Evolutionary conservation across 805 yeast species (phyloP).

Genomic region (Yarrowia hollandica): DNA sequence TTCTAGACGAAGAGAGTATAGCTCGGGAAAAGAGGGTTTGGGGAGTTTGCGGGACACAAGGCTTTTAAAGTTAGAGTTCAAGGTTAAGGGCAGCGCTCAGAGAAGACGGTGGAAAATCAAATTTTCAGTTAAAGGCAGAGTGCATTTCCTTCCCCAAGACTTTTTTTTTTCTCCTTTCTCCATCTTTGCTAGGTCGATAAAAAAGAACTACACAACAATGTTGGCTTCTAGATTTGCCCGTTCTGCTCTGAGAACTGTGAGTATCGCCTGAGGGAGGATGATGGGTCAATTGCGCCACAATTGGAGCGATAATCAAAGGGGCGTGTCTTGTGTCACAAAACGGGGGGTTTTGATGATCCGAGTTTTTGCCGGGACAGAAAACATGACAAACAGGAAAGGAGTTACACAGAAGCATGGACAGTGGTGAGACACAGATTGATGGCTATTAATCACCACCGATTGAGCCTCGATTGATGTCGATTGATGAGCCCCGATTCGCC

Average conservation of each 20-base stretch:
- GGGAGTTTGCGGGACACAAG: constrained; percentile 4
- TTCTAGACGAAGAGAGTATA: constrained; percentile 7
- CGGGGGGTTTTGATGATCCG: not conserved
- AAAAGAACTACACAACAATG: constrained; percentile 36
- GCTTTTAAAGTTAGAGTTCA: not conserved
- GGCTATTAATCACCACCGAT: too few relatives aligned
- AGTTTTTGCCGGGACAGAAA: not conserved
- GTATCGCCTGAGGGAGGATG: constrained; percentile 24
- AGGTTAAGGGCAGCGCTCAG: constrained; percentile 26
- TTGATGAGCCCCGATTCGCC: too few relatives aligned
- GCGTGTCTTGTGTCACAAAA: too few relatives aligned
- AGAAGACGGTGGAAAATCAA: constrained; percentile 29
- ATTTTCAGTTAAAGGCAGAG: constrained; percentile 31
- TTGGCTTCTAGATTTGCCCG: constrained; percentile 47
- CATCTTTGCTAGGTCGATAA: constrained; percentile 30
- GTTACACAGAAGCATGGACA: not conserved
- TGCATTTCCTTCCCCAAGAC: constrained; percentile 27
- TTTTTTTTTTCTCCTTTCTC: constrained; percentile 1
- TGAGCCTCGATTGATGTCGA: too few relatives aligned
- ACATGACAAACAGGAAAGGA: not conserved
- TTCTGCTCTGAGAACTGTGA: constrained; percentile 39
- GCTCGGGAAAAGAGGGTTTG: not conserved
- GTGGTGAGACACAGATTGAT: too few relatives aligned
- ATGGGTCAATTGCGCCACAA: not conserved
- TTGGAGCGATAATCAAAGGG: too few relatives aligned